Conservation (phyloP, 2,329 filamentous ascomycete species). For the Triangularia setosa region DNA sequence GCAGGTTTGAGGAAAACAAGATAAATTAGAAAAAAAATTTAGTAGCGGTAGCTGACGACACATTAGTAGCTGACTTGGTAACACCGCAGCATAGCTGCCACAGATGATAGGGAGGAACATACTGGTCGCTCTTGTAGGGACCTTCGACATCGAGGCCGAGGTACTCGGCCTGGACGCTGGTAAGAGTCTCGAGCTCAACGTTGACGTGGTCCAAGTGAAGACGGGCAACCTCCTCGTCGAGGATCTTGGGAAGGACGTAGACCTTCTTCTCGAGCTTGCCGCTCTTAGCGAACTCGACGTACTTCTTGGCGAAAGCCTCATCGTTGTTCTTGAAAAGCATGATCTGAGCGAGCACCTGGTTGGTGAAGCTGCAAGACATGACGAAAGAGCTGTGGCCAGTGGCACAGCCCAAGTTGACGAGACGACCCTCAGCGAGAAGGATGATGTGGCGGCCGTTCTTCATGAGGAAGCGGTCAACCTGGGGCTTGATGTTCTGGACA, state of each 20-base stretch:
- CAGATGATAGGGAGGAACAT: slow-evolving; percentile 38
- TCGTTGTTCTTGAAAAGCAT: slow-evolving; percentile 94
- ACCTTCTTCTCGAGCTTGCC: slow-evolving; percentile 89
- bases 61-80: slow-evolving; percentile 28
- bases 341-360: slow-evolving; percentile 99
- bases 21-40: slow-evolving; percentile 33
- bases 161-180: slow-evolving; percentile 86
- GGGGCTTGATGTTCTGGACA: slow-evolving; percentile 98
- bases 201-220: slow-evolving; percentile 93
- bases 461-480: slow-evolving; percentile 98
- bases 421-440: slow-evolving; percentile 95
- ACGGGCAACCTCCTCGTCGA: slow-evolving; percentile 96
- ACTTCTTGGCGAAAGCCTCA: slow-evolving; percentile 83
- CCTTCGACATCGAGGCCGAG: slow-evolving; percentile 80
- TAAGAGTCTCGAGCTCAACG: slow-evolving; percentile 86
- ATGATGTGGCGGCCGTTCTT: slow-evolving; percentile 93
- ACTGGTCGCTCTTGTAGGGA: slow-evolving; percentile 95
- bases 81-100: neutral
- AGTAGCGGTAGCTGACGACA: slow-evolving; percentile 60
- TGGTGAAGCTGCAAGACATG: slow-evolving; percentile 99
- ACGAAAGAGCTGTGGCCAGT: slow-evolving; percentile 99
- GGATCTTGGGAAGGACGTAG: slow-evolving; percentile 96
- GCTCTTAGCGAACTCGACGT: slow-evolving; percentile 90
- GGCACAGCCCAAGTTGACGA: slow-evolving; percentile 98
- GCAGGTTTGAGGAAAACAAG: slow-evolving; percentile 8